A percentile compares a stretch with the other conserved stretches of the same genome.
phyloP scores from a whole-genome alignment of 495 filamentous ascomycete species.

The Penicillium psychrofluorescens region DNA sequence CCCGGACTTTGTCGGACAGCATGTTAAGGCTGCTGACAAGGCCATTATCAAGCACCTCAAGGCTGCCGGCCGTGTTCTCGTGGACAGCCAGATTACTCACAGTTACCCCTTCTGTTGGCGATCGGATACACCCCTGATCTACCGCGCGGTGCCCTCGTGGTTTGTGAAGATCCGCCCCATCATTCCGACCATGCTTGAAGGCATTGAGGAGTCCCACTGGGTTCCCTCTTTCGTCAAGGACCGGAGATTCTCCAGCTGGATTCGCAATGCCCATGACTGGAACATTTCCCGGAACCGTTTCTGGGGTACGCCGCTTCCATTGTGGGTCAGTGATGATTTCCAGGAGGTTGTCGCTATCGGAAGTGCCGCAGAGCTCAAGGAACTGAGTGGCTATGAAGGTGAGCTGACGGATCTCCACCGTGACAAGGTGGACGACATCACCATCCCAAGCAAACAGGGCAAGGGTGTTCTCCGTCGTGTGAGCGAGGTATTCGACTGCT shows the following conservation, averaged over 20 bases:
- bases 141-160: slow-evolving; percentile 91
- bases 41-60: slow-evolving; percentile 90
- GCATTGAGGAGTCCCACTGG: slow-evolving; percentile 90
- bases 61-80: slow-evolving; percentile 68
- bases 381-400: slow-evolving; percentile 76
- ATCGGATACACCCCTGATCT: slow-evolving; percentile 91
- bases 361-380: slow-evolving; percentile 77
- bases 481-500: slow-evolving; percentile 95
- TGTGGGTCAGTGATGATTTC: slow-evolving; percentile 87
- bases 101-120: slow-evolving; percentile 95
- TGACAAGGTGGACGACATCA: slow-evolving; percentile 92
- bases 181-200: slow-evolving; percentile 82
- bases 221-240: slow-evolving; percentile 91
- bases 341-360: slow-evolving; percentile 84
- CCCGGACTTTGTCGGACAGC: slow-evolving; percentile 75
- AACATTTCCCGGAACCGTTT: slow-evolving; percentile 93
- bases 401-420: slow-evolving; percentile 88
- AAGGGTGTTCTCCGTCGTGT: slow-evolving; percentile 78
- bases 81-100: slow-evolving; percentile 87
- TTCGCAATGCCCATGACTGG: slow-evolving; percentile 91
- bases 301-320: slow-evolving; percentile 91
- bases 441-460: slow-evolving; percentile 86
- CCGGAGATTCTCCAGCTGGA: slow-evolving; percentile 80
- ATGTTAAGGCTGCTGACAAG: slow-evolving; percentile 94
- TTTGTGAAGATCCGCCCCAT: slow-evolving; percentile 83